A percentile compares a stretch with the other conserved stretches of the same genome.
These are phyloP conservation scores for Trichophyton simii DNA, from an alignment of 2,329 filamentous ascomycete species.

Conservation along the genomic window DNA sequence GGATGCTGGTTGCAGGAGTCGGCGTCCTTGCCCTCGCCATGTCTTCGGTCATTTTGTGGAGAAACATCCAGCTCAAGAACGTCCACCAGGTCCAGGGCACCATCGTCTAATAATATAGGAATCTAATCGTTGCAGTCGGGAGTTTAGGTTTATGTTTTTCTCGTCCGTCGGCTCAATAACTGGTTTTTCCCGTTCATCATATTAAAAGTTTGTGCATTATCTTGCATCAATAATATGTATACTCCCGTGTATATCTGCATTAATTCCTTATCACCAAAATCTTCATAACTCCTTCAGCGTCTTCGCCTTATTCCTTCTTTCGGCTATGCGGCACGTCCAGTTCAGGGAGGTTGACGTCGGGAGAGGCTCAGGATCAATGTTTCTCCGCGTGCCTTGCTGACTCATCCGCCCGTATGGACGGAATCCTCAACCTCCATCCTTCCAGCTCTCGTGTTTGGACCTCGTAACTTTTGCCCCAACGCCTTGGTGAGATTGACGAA, in stretches of 20 bases:
- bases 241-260: background rate
- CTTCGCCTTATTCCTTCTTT: background rate
- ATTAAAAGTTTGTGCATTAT: background rate
- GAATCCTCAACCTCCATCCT: background rate
- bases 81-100: conserved; percentile 33
- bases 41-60: conserved; percentile 34
- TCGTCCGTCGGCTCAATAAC: background rate
- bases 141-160: background rate
- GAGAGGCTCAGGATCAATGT: background rate
- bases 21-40: conserved; percentile 15
- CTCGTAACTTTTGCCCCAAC: no score
- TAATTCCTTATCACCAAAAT: background rate
- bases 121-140: background rate
- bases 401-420: background rate
- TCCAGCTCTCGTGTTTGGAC: background rate
- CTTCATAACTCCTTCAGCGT: background rate
- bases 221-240: background rate
- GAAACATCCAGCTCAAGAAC: conserved; percentile 37
- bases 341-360: background rate
- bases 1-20: conserved; percentile 27
- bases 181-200: background rate
- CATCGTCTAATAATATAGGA: conserved; percentile 19
- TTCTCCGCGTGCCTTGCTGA: background rate
- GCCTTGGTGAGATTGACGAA: no score
- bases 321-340: background rate